Evolutionary conservation across 176 grass and related monocot genomes (phyloP).

Genomic region (Carex parvula): DNA sequence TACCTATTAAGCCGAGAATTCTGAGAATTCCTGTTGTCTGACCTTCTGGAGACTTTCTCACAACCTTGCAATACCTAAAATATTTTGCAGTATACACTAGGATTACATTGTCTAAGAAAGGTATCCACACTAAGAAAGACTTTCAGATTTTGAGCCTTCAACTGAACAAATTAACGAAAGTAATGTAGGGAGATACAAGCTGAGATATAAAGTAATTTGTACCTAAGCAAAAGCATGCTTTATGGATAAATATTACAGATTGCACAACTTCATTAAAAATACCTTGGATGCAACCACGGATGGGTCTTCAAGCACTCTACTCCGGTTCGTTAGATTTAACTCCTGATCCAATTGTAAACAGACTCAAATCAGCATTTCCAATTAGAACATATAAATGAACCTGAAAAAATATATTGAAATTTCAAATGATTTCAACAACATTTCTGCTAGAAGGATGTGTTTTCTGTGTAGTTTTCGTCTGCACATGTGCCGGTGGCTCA

Average conservation of each 20-base stretch:
- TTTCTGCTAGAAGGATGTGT: slow-evolving; percentile 36
- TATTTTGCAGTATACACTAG: background rate
- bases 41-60: slow-evolving; percentile 3
- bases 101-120: slow-evolving; percentile 1
- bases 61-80: slow-evolving; percentile 7
- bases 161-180: background rate
- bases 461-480: slow-evolving; percentile 22
- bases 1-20: slow-evolving; percentile 20
- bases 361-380: slow-evolving; percentile 1
- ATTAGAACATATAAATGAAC: background rate
- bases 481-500: slow-evolving; percentile 31
- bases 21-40: slow-evolving; percentile 18
- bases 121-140: background rate
- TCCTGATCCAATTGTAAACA: slow-evolving; percentile 24
- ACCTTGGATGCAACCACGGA: slow-evolving; percentile 11
- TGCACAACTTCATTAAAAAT: background rate
- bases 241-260: background rate
- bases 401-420: background rate
- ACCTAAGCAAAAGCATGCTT: background rate
- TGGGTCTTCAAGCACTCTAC: slow-evolving; percentile 5
- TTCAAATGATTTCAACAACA: slow-evolving; percentile 22
- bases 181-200: background rate
- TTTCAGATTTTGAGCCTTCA: background rate
- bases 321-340: slow-evolving; percentile 11
- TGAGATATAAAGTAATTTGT: background rate